Base-by-base conservation (phyloP, 768 basidiomycete species). In the Russula brevipes region DNA sequence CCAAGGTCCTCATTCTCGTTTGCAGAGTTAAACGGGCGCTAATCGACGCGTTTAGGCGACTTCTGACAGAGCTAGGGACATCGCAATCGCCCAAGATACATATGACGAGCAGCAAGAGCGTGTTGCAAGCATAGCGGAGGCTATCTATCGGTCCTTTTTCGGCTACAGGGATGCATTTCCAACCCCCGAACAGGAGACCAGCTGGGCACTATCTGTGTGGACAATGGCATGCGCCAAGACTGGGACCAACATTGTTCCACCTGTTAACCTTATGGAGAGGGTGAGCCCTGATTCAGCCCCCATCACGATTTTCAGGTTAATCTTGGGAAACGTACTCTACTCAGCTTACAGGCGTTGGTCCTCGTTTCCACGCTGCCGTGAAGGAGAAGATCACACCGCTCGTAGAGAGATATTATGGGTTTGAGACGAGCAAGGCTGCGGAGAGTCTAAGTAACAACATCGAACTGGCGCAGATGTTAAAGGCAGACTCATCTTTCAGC, bases 101-200 rank as follows among this genome's bases (percentile, higher is more conserved):
- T 33, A 38, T 8, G 58, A 59, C 4, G 52, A 63, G 8, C 47
- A 55, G 17, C 41, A 50, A 49, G 46, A n/a, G 2, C 54, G 42
- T 33, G 58, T 64, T 7, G 33, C 17, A n/a, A 1, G 47, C 12
- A 31, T 31, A 30, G 58, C 58, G 2, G 46, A 64, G 41, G 54
- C 63, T n/a, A 56, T 31, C 46, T 60, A 60, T 47, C 58, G 63
- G 35, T 60, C 53, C 17, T 60, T 56, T 42, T 46, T 64, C 47
- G 49, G 58, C 42, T 60, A 39, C 35, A 64, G 31, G 42, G 58
- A 64, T 19, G 47, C 54, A 38, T 64, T 64, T 24, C 63, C 63
- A 39, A 60, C 53, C 14, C 53, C 58, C 24, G 63, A 64, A 24
- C 53, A 55, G 36, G 59, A 60, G 36, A 16, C 12, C 8, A 45